Conservation (phyloP, 805 yeast genomes). For the Yarrowia divulgata region DNA sequence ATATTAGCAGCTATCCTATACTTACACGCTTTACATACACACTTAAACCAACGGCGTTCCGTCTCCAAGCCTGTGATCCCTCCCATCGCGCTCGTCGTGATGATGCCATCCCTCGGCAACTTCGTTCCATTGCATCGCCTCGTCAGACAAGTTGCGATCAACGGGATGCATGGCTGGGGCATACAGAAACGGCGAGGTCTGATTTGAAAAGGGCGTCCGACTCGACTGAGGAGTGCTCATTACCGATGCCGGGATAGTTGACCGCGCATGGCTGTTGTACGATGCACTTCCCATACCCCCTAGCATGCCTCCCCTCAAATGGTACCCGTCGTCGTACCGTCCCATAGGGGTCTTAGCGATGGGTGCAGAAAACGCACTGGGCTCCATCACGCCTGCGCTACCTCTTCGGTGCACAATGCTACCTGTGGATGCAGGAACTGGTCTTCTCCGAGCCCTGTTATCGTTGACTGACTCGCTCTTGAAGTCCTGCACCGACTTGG, state of each 20-base stretch:
- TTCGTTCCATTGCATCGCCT: slow-evolving; percentile 36
- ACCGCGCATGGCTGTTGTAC: slow-evolving; percentile 31
- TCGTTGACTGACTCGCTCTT: not conserved
- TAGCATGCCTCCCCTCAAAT: slow-evolving; percentile 7
- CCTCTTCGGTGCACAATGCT: slow-evolving; percentile 14
- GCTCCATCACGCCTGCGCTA: slow-evolving; percentile 26
- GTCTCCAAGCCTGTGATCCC: not conserved
- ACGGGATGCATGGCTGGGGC: slow-evolving; percentile 30
- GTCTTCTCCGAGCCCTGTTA: not conserved
- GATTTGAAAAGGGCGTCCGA: slow-evolving; percentile 24
- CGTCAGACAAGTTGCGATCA: slow-evolving; percentile 15
- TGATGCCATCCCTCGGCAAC: slow-evolving; percentile 34
- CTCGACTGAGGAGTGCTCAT: slow-evolving; percentile 36
- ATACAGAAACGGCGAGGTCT: slow-evolving; percentile 33
- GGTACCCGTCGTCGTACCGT: slow-evolving; percentile 29
- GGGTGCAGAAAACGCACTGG: slow-evolving; percentile 33
- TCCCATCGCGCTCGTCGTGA: slow-evolving; percentile 1
- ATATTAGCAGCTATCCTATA: slow-evolving; percentile 8
- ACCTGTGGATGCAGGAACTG: slow-evolving; percentile 23
- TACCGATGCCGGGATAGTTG: slow-evolving; percentile 18
- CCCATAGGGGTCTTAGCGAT: slow-evolving; percentile 25
- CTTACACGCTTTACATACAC: slow-evolving; percentile 2
- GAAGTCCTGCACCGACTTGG: slow-evolving; percentile 33
- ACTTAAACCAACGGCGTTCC: slow-evolving; percentile 19
- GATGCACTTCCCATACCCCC: slow-evolving; percentile 23